Conservation (phyloP, 2,329 filamentous ascomycete genomes). For the Fusarium piperis region DNA sequence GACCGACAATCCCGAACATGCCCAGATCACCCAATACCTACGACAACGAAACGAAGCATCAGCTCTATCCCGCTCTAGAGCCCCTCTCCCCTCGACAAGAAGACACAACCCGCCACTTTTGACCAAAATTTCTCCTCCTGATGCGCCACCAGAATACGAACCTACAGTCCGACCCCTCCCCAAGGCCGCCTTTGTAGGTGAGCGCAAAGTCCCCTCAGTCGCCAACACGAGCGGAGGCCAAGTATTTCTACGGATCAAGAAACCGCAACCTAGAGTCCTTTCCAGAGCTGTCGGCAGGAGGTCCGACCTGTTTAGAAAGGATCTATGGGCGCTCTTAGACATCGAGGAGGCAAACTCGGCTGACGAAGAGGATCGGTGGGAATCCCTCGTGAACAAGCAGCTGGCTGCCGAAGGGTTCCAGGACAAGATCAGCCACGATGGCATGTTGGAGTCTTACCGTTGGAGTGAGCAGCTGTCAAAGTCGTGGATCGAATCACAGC, state of each 20-base stretch:
- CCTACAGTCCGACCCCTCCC: constrained; percentile 60
- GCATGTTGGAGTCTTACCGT: constrained; percentile 41
- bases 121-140: constrained; percentile 46
- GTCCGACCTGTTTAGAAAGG: constrained; percentile 53
- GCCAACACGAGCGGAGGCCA: constrained; percentile 61
- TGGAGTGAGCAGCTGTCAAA: constrained; percentile 44
- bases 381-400: constrained; percentile 48
- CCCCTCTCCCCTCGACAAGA: constrained; percentile 22
- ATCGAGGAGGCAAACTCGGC: constrained; percentile 52
- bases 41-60: constrained; percentile 39
- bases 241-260: constrained; percentile 73
- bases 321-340: constrained; percentile 50
- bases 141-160: constrained; percentile 58
- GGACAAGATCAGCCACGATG: constrained; percentile 2
- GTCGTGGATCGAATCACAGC: constrained; percentile 45
- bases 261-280: constrained; percentile 70
- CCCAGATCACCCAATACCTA: constrained; percentile 54
- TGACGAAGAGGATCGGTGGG: constrained; percentile 61
- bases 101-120: constrained; percentile 41
- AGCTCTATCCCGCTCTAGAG: constrained; percentile 32
- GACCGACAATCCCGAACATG: constrained; percentile 52
- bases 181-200: constrained; percentile 51
- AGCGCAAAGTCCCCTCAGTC: constrained; percentile 64
- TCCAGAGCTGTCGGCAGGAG: constrained; percentile 66
- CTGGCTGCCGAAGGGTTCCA: constrained; percentile 28